These are phyloP conservation scores for Pythium coloratum DNA, from an alignment of 352 stramenopile genomes.

Conservation along the genomic window DNA sequence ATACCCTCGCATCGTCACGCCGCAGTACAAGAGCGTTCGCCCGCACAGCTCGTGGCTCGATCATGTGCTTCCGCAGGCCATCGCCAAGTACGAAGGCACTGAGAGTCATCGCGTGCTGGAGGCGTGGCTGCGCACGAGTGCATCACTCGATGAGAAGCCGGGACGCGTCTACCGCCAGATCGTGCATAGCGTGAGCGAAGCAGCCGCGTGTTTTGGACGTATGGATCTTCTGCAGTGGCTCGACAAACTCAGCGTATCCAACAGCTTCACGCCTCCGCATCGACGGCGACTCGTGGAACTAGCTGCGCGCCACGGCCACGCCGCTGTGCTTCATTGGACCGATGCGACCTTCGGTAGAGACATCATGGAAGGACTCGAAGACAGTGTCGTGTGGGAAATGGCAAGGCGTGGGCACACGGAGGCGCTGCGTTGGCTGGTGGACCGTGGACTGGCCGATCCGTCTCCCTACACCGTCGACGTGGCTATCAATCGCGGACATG, in stretches of 20 bases:
- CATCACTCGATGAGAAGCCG: neutral
- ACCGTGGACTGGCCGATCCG: neutral
- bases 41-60: constrained; percentile 4
- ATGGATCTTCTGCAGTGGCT: constrained; percentile 21
- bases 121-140: neutral
- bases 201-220: constrained; percentile 9
- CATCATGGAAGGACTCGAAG: no score
- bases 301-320: no score
- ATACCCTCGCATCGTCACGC: constrained; percentile 8
- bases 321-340: no score
- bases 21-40: neutral
- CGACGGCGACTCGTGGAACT: neutral
- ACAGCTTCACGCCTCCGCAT: neutral
- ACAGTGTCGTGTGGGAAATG: no score
- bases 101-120: constrained; percentile 4
- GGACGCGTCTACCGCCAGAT: neutral
- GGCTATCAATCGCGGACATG: neutral
- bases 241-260: neutral
- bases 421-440: constrained; percentile 5
- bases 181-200: constrained; percentile 17
- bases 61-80: constrained; percentile 9
- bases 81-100: constrained; percentile 8
- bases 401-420: neutral
- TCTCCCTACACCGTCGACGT: neutral
- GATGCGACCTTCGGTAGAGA: no score